These are phyloP conservation scores for Trichosanthes cucumerina DNA, from an alignment of 306 rosid species.

Conservation along the genomic window DNA sequence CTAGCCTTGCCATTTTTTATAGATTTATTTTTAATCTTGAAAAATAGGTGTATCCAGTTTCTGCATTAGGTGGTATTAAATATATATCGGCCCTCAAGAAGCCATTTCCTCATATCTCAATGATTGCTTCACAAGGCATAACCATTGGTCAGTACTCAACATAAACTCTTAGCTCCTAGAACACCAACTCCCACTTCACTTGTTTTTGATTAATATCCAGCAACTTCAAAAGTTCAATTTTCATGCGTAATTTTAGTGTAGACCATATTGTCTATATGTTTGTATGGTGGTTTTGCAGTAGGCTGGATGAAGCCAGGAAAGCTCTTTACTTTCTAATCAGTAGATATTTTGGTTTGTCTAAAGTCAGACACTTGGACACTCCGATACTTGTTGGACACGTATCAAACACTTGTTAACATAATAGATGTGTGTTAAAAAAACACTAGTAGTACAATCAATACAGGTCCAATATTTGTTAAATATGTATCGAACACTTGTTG, in stretches of 20 bases:
- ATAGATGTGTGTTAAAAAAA: no score
- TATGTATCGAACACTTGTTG: no score
- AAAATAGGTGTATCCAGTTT: constrained; percentile 75
- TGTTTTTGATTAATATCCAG: neutral
- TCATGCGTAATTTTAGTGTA: neutral
- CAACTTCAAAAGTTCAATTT: neutral
- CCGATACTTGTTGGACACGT: no score
- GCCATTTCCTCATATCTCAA: constrained; percentile 63
- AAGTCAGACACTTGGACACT: no score
- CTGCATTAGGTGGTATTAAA: constrained; percentile 67
- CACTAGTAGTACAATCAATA: no score
- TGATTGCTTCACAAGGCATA: constrained; percentile 95
- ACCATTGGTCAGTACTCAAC: constrained; percentile 42
- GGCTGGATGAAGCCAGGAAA: neutral
- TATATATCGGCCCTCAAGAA: constrained; percentile 74
- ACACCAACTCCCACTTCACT: neutral
- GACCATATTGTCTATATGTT: neutral
- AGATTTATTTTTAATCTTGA: constrained; percentile 18
- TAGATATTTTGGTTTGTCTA: neutral
- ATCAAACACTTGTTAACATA: no score
- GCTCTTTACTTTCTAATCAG: neutral
- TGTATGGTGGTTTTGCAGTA: neutral
- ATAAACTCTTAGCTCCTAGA: neutral
- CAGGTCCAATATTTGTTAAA: no score
- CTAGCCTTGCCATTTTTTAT: neutral